A percentile compares a stretch with the other conserved stretches of the same genome.
Conservation (phyloP, 2,329 filamentous ascomycete species). For the Verticillium albo-atrum region DNA sequence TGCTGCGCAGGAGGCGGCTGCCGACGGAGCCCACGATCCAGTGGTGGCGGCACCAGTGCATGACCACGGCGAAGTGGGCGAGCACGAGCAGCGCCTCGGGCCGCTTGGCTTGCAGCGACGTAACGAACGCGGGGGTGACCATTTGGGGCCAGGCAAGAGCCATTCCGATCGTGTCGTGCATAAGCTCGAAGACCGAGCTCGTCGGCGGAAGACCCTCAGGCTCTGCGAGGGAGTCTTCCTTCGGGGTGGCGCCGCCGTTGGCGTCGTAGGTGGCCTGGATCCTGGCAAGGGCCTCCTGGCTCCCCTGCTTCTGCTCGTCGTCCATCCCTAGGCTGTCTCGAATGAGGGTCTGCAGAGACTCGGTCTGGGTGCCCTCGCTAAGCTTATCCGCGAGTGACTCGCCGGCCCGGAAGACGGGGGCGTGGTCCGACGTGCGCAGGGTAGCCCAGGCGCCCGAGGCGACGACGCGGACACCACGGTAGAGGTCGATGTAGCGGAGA, state of each 20-base stretch:
- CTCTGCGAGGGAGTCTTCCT: no score
- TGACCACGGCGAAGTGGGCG: conserved; percentile 43
- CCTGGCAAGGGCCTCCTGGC: conserved; percentile 19
- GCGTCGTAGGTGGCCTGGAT: conserved; percentile 30
- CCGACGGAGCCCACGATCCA: conserved; percentile 19
- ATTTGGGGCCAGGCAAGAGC: conserved; percentile 23
- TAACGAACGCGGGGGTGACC: conserved; percentile 26
- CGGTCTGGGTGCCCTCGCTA: conserved; percentile 10
- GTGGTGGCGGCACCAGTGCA: conserved; percentile 32
- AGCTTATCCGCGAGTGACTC: conserved; percentile 4
- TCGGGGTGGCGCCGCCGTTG: conserved; percentile 19
- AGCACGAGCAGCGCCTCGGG: conserved; percentile 41
- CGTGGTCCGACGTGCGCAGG: conserved; percentile 29
- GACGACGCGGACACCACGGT: conserved; percentile 35
- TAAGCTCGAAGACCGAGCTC: background rate
- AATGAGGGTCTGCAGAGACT: conserved; percentile 21
- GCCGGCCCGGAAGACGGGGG: conserved; percentile 13
- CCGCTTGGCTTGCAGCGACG: conserved; percentile 26
- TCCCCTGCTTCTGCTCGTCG: conserved; percentile 15
- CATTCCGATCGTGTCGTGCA: conserved; percentile 1
- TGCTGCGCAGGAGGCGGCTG: conserved; percentile 8
- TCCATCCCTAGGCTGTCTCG: conserved; percentile 19
- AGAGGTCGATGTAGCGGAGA: conserved; percentile 34
- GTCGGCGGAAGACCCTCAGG: background rate
- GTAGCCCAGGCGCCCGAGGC: conserved; percentile 27